Base-by-base conservation (phyloP, 2,329 filamentous ascomycete genomes). In the Trichoderma hamatum region DNA sequence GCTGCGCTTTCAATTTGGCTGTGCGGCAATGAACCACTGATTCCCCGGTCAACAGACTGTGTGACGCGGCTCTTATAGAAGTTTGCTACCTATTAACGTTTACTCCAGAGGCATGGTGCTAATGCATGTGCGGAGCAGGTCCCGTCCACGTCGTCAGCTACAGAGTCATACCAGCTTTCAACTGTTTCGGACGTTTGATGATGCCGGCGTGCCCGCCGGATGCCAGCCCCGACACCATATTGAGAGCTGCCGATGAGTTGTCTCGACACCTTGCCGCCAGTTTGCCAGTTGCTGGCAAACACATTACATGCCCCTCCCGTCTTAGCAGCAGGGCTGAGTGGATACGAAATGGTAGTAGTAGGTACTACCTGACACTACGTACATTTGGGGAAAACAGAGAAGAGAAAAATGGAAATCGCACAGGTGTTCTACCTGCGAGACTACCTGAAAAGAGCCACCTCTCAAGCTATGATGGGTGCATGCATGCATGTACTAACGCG, bases 81-180 rank as follows among this genome's bases (percentile, higher is more conserved):
- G 56, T 59, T 67, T 67, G 64, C 52, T 66, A 26, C 54, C 64
- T 39, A 67, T 36, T 51, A n/a, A 46, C 43, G n/a, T 36, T 28
- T 59, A 16, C 36, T 67, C 52, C 64, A 56, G 46, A 21, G 54
- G 54, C 52, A 59, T 30, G 24, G 64, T 67, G 39, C 64, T 67
- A 67, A 67, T 67, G 64, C 54, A 67, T 58, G 54, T 67, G 64
- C 64, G 64, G 64, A 67, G 64, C 39, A 66, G 63, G 63, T 59
- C 39, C 63, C 54, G 56, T 66, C 63, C 39, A 66, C 54, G 63
- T 39, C 30, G 64, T 59, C 64, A 67, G 64, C 64, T 43, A 67
- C 26, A 58, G 54, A 67, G 39, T 49, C 64, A 49, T 59, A 58
- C 28, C 52, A 49, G 54, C 28, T 59, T 36, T 58, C 51, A 56